These are phyloP conservation scores for Vitis hybrid DNA, from an alignment of 177 flowering plant species.

Conservation along the genomic window DNA sequence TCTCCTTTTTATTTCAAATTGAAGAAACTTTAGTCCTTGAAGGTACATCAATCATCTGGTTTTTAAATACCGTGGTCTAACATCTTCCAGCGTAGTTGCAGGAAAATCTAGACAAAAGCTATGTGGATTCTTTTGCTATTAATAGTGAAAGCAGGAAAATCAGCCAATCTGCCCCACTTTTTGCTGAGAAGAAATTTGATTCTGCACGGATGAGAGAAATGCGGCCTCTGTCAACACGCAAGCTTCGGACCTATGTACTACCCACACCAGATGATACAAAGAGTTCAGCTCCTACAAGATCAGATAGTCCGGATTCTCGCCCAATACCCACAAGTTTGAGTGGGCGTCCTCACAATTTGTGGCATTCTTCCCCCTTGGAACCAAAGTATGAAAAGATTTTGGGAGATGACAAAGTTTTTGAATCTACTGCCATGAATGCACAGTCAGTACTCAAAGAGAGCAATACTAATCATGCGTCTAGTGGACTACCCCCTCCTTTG, in stretches of 20 bases:
- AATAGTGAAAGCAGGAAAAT: conserved; percentile 26
- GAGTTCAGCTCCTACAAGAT: conserved; percentile 30
- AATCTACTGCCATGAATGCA: conserved; percentile 21
- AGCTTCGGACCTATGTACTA: conserved; percentile 66
- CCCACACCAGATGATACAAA: conserved; percentile 80
- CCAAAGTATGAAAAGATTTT: conserved; percentile 31
- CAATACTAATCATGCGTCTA: conserved; percentile 41
- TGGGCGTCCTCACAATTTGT: conserved; percentile 31
- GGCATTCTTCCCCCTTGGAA: conserved; percentile 71
- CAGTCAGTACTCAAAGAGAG: conserved; percentile 70
- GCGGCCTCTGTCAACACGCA: conserved; percentile 48
- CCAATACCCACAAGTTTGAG: conserved; percentile 24
- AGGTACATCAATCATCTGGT: neutral
- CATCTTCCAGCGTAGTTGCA: conserved; percentile 29
- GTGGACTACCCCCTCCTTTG: conserved; percentile 53
- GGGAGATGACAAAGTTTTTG: conserved; percentile 37
- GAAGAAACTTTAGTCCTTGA: conserved; percentile 1
- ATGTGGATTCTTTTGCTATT: conserved; percentile 27
- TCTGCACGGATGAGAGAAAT: conserved; percentile 32
- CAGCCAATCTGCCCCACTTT: conserved; percentile 86
- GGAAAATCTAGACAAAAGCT: conserved; percentile 45
- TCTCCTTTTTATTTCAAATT: neutral
- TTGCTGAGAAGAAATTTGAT: conserved; percentile 50
- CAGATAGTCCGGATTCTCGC: conserved; percentile 29
- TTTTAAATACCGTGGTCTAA: neutral